Conservation (phyloP, 1,284 basidiomycete genomes). For the Ganoderma lucidum region DNA sequence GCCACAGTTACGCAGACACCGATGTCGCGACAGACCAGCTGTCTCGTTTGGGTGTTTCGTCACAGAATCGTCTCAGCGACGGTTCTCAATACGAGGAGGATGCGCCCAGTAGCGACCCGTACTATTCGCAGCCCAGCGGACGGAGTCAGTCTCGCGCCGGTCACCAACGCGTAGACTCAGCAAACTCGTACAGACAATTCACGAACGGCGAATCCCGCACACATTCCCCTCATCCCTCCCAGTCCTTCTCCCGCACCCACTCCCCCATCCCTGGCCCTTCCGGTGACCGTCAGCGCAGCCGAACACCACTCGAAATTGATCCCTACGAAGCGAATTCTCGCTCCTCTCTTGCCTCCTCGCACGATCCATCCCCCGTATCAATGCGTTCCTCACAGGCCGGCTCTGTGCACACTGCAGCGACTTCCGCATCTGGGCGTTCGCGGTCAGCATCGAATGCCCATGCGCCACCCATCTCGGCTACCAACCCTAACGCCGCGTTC, state of each 20-base stretch:
- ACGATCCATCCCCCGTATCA: constrained; percentile 49
- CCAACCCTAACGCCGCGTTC: constrained; percentile 83
- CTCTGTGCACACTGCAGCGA: constrained; percentile 47
- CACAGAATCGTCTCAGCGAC: constrained; percentile 34
- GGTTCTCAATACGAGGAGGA: constrained; percentile 41
- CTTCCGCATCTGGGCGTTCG: constrained; percentile 49
- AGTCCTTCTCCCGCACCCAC: constrained; percentile 57
- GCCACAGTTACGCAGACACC: constrained; percentile 40
- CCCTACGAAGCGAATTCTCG: constrained; percentile 38
- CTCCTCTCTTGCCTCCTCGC: constrained; percentile 46
- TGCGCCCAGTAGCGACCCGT: constrained; percentile 32
- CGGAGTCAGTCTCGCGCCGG: constrained; percentile 22
- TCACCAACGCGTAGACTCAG: constrained; percentile 59
- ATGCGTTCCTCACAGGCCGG: constrained; percentile 58
- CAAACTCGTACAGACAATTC: constrained; percentile 48
- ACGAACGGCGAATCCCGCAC: constrained; percentile 38
- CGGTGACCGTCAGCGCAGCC: constrained; percentile 29
- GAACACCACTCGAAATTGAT: constrained; percentile 39
- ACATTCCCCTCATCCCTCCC: constrained; percentile 43
- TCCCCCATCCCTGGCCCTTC: constrained; percentile 45
- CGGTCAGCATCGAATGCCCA: constrained; percentile 64
- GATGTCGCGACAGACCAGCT: constrained; percentile 38
- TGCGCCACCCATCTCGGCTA: constrained; percentile 77
- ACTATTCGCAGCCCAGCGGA: constrained; percentile 26
- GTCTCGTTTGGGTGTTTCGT: constrained; percentile 33